Evolutionary conservation across 2,329 filamentous ascomycete species (phyloP), one percentile per base, ranked within the genome.

Genomic region (Falciphora oryzae): DNA sequence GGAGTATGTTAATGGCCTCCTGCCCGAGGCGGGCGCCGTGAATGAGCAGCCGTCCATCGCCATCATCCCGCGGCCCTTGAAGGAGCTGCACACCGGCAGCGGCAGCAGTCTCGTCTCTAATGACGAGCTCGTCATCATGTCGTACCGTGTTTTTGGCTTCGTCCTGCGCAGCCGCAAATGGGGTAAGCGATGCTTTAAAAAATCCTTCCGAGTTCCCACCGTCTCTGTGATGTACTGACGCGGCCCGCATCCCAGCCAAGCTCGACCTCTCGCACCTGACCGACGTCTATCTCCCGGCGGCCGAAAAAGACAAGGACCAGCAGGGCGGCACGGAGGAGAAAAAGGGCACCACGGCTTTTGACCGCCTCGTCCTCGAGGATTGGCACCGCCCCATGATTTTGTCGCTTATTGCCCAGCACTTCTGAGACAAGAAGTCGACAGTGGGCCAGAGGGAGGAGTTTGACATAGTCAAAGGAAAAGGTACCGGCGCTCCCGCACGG

Each of bases 161-260:
- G 68, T 75, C 0, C 64, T 78, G 3, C 70, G 75, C 1, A 74
- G 65, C 29, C 68, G 75, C 0, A 75, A 70, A 68, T 77, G 74
- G 75, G 71, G 73, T 73, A 60, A 29, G 58, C 38, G 2, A 53
- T 18, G 4, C 32, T 32, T 18, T 16, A 44, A 44, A 44, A 64
- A 64, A 72, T 66, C n/a, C 28, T 32, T 57, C 44, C 25, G 25
- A 31, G 28, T 27, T 16, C 59, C 59, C 7, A 35, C 22, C 14
- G 27, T 44, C 4, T 61, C 18, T 25, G 44, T 50, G 8, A 22
- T 53, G n/a, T 25, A 25, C 44, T 53, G 44, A 53, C 8, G 59
- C 32, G 22, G 27, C 32, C 32, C 7, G 38, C n/a, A 16, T 61
- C 32, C 13, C 25, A 70, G 69, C 66, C 8, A 25, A 65, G 18